These are phyloP conservation scores for Purpureocillium lavendulum DNA, from an alignment of 2,329 filamentous ascomycete species.

Conservation along the genomic window DNA sequence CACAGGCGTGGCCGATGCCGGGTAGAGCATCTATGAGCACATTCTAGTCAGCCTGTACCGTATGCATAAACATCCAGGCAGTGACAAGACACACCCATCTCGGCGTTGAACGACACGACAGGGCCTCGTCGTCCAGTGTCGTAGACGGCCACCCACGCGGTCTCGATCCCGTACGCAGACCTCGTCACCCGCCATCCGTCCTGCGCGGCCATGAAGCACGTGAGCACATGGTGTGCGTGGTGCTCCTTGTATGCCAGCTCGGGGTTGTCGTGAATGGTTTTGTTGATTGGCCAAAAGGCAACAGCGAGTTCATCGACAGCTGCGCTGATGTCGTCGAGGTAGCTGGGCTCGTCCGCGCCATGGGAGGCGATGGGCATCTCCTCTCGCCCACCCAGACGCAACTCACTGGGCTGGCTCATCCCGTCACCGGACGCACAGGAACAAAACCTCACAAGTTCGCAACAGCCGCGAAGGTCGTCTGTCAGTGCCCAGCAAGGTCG, in stretches of 20 bases:
- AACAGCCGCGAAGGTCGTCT: no score
- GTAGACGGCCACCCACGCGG: constrained; percentile 32
- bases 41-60: no score
- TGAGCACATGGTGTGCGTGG: constrained; percentile 30
- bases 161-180: constrained; percentile 31
- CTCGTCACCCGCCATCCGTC: constrained; percentile 28
- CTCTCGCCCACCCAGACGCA: no score
- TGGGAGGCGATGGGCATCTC: no score
- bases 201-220: constrained; percentile 22
- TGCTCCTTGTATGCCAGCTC: constrained; percentile 31
- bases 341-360: no score
- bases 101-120: constrained; percentile 31
- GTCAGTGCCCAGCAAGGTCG: no score
- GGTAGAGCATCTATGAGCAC: constrained; percentile 33
- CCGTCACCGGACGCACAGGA: no score
- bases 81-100: constrained; percentile 15
- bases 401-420: no score
- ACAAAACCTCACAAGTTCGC: no score
- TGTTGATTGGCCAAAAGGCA: constrained; percentile 25
- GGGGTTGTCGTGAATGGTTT: constrained; percentile 32
- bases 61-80: not conserved
- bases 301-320: constrained; percentile 10
- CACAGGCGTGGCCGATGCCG: constrained; percentile 42
- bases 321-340: constrained; percentile 31
- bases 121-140: constrained; percentile 24